Evolutionary conservation across 2,329 filamentous ascomycete species (phyloP).

Genomic region (Ceratocystis huliohia): DNA sequence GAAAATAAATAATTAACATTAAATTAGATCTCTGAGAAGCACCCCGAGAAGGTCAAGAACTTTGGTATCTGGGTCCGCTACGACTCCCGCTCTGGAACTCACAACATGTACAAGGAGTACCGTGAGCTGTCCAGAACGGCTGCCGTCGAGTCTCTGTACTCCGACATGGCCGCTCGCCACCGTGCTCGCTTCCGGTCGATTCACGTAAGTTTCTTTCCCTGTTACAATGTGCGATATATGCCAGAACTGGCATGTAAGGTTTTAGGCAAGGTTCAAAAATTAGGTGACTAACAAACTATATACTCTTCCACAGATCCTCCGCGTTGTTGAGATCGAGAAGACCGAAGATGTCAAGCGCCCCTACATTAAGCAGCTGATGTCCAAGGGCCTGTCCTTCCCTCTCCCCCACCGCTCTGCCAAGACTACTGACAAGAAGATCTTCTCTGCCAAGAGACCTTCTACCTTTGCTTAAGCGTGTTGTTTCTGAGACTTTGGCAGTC

Average conservation of each 20-base stretch:
- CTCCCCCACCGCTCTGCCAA: constrained; percentile 91
- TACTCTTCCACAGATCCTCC: constrained; percentile 60
- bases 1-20: not conserved
- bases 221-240: not conserved
- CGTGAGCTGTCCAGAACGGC: constrained; percentile 94
- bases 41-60: constrained; percentile 99
- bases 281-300: not conserved
- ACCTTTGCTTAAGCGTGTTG: constrained; percentile 81
- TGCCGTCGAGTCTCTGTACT: constrained; percentile 93
- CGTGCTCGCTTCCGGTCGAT: constrained; percentile 92
- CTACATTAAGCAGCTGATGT: constrained; percentile 97
- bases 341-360: constrained; percentile 87
- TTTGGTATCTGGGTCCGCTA: constrained; percentile 99
- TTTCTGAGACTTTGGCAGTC: constrained; percentile 34
- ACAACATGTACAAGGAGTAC: constrained; percentile 99
- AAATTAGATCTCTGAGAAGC: constrained; percentile 87
- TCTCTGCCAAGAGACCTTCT: constrained; percentile 81
- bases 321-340: constrained; percentile 96
- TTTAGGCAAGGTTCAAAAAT: not conserved
- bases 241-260: not conserved
- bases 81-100: constrained; percentile 97
- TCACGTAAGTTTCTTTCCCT: constrained; percentile 57
- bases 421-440: constrained; percentile 75
- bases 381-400: constrained; percentile 94
- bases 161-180: constrained; percentile 99